phyloP scores from a whole-genome alignment of 345 rosid species.

The Clausena lansium region DNA sequence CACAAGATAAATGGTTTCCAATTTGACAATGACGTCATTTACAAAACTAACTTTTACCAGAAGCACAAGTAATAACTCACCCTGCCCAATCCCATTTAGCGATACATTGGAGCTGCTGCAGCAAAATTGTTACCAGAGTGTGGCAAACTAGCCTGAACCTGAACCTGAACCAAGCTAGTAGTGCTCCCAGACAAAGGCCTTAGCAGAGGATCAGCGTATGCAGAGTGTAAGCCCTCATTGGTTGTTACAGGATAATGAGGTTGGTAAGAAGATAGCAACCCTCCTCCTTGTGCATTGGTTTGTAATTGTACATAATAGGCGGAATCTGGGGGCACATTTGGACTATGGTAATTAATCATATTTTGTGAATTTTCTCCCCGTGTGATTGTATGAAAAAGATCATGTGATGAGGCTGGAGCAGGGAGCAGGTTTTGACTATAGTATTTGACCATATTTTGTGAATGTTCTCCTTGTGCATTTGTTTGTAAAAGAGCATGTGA shows the following conservation, averaged over 20 bases:
- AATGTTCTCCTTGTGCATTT: slow-evolving; percentile 5
- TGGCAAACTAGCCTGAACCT: slow-evolving; percentile 6
- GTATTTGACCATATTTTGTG: neutral
- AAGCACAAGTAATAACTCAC: neutral
- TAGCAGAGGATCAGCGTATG: slow-evolving; percentile 10
- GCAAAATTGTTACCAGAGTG: neutral
- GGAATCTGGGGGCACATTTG: neutral
- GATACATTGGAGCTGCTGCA: neutral
- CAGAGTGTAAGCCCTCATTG: neutral
- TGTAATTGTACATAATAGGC: neutral
- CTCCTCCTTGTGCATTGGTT: neutral
- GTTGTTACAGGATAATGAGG: neutral
- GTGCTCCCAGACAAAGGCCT: neutral
- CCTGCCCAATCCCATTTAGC: neutral
- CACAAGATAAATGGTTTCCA: neutral
- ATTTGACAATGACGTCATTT: neutral
- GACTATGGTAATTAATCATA: neutral
- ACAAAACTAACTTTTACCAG: neutral
- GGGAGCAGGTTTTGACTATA: slow-evolving; percentile 1
- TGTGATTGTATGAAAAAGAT: neutral
- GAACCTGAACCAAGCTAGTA: neutral
- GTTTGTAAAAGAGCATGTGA: neutral
- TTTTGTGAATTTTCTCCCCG: neutral
- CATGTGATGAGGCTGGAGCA: neutral
- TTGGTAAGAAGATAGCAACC: neutral